Base-by-base conservation (phyloP, 1,139 yeast species). In the Wickerhamiella infanticola region DNA sequence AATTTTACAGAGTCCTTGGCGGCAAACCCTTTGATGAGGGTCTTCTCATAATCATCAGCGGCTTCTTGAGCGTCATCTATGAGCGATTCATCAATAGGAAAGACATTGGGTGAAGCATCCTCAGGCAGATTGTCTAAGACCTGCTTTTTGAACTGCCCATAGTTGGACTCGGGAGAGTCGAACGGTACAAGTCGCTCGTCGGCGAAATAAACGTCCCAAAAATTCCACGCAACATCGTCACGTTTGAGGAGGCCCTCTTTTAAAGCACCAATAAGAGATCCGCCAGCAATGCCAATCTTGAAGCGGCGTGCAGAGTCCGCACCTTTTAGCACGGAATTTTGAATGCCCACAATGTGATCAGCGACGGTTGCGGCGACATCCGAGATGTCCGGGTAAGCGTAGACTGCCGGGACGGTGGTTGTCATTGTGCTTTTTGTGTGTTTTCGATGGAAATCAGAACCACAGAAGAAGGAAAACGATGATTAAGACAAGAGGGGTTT, bases 351-450 rank as follows among this genome's bases (percentile, higher is more conserved):
- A 45, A 86, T 81, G 60, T 85, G 94, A 63, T 86, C 95, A 1
- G 95, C 95, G 41, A 86, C 95, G 25, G 95, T 95, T 48, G 83
- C 94, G 3, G 96, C 95, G 35, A 86, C 96, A 24, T 86, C 94
- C 35, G 78, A 69, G 58, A 85, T 80, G 63, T 81, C 94, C 41
- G 88, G 94, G 62, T 86, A 86, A 43, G 95, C 83, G 69, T 82
- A 85, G 46, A 86, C 81, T 53, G 85, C 79, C 27, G 96, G 96
- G 37, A 86, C 95, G 7, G 94, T 82, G 9, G 95, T 83, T 2
- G 95, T 85, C 95, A 85, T 85, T 24, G 4, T 37, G 23, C 24
- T 6, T 8, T 24, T 9, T 37, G 18, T n/a, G 39, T 37, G 8
- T 13, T 8, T 13, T 8, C 35, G 35, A 9, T 8, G 2, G 35